Percentiles rank a stretch among this genome's conserved stretches.
Evolutionary conservation across 805 yeast species (phyloP).

Genomic region (Zygosaccharomyces gambellarensis): DNA sequence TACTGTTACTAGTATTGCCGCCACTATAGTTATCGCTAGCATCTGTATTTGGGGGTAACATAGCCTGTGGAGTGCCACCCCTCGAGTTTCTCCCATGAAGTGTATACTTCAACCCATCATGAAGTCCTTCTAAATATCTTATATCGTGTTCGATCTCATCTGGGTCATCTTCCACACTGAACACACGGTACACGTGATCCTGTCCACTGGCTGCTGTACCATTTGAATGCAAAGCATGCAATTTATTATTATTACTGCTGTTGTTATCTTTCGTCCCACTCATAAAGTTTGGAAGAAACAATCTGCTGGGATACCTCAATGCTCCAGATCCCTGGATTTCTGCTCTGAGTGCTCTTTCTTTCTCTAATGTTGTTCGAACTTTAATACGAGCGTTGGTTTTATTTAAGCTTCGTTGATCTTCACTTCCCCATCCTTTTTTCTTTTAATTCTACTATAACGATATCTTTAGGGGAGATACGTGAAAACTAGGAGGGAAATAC

Average conservation of each 20-base stretch:
- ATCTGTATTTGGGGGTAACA: neutral
- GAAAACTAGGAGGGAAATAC: neutral
- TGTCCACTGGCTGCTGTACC: constrained; percentile 21
- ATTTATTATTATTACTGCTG: neutral
- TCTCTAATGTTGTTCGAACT: neutral
- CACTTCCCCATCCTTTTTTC: constrained; percentile 70
- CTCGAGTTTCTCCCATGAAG: constrained; percentile 23
- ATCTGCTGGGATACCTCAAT: neutral
- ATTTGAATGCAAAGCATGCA: constrained; percentile 18
- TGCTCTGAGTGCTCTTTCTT: neutral
- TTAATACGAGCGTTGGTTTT: too few relatives aligned
- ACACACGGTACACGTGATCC: constrained; percentile 39
- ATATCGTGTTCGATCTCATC: constrained; percentile 62
- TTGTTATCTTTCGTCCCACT: constrained; percentile 11
- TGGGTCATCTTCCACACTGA: constrained; percentile 79
- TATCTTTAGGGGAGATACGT: constrained; percentile 38
- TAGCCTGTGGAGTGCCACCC: neutral
- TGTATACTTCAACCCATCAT: constrained; percentile 59
- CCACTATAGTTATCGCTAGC: neutral
- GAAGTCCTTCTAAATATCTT: constrained; percentile 66
- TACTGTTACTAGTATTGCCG: neutral
- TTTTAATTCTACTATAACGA: constrained; percentile 46
- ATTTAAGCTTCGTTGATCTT: neutral
- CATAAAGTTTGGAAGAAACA: neutral
- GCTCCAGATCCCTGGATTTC: neutral